phyloP scores from a whole-genome alignment of 495 filamentous ascomycete genomes.

The Aspergillus sparsus region DNA sequence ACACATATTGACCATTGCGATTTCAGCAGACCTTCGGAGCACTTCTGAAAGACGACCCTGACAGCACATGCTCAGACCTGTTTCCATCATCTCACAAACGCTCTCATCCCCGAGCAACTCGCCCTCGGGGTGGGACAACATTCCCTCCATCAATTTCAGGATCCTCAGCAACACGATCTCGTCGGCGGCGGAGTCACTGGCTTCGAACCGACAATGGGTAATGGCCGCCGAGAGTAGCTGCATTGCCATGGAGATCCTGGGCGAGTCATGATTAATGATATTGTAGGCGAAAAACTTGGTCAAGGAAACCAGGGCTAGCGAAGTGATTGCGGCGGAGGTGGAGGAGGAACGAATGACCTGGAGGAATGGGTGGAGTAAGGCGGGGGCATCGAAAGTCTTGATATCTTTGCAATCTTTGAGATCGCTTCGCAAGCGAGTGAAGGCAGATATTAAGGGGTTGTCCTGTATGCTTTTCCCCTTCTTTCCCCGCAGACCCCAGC shows the following conservation, averaged over 20 bases:
- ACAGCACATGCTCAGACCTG: slow-evolving; percentile 95
- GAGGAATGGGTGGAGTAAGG: slow-evolving; percentile 90
- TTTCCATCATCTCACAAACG: slow-evolving; percentile 99
- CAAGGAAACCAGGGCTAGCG: slow-evolving; percentile 89
- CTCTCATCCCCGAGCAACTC: slow-evolving; percentile 92
- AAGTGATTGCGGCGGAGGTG: slow-evolving; percentile 93
- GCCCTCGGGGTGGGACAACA: slow-evolving; percentile 90
- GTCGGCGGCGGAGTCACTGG: slow-evolving; percentile 89
- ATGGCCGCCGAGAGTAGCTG: slow-evolving; percentile 91
- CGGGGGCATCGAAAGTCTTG: slow-evolving; percentile 81
- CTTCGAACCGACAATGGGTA: slow-evolving; percentile 97
- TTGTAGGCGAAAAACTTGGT: slow-evolving; percentile 97
- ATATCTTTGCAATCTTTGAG: slow-evolving; percentile 94
- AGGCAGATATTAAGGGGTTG: slow-evolving; percentile 94
- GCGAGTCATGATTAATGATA: slow-evolving; percentile 79
- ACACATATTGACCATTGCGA: slow-evolving; percentile 98
- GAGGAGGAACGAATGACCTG: slow-evolving; percentile 97
- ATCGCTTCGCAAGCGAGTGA: slow-evolving; percentile 85
- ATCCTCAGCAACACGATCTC: slow-evolving; percentile 94
- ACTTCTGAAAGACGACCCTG: slow-evolving; percentile 90
- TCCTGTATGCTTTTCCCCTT: slow-evolving; percentile 98
- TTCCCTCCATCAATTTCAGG: slow-evolving; percentile 95
- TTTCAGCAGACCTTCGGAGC: slow-evolving; percentile 86
- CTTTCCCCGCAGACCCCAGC: slow-evolving; percentile 93
- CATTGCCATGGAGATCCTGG: slow-evolving; percentile 86